A percentile compares a stretch with the other conserved stretches of the same genome.
phyloP scores from a whole-genome alignment of 2,329 filamentous ascomycete species.

The Sporothrix schenckii region DNA sequence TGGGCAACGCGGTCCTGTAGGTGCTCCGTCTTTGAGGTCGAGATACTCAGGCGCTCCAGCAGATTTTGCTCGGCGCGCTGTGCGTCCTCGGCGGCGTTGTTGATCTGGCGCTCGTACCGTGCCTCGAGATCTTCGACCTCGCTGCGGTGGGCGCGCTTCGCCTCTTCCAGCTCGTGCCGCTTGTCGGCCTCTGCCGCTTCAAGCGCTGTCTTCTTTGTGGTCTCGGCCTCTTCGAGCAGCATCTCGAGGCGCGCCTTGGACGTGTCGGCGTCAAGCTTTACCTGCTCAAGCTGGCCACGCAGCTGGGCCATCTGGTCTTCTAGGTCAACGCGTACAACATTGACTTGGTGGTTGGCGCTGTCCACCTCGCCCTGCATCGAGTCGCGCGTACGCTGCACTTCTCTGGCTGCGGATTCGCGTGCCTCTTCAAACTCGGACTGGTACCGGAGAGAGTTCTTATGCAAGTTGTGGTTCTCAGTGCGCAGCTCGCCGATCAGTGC shows the following conservation, averaged over 20 bases:
- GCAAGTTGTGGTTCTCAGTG: conserved; percentile 71
- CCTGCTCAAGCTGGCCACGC: conserved; percentile 74
- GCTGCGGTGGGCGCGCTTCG: conserved; percentile 64
- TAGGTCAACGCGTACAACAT: conserved; percentile 77
- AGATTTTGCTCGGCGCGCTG: conserved; percentile 78
- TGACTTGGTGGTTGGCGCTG: conserved; percentile 80
- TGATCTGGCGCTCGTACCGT: conserved; percentile 73
- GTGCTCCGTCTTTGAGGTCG: conserved; percentile 81
- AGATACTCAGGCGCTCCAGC: conserved; percentile 77
- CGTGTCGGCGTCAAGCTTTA: conserved; percentile 78
- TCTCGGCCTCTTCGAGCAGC: conserved; percentile 78
- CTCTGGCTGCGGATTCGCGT: conserved; percentile 74
- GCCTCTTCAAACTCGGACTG: conserved; percentile 85
- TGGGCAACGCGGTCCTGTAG: conserved; percentile 82
- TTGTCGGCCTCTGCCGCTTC: conserved; percentile 42
- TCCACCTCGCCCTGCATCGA: conserved; percentile 82
- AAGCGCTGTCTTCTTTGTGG: conserved; percentile 53
- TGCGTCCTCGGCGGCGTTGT: conserved; percentile 76
- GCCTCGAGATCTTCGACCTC: conserved; percentile 74
- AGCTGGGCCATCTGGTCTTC: conserved; percentile 76
- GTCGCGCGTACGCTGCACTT: conserved; percentile 78
- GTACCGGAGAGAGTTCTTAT: conserved; percentile 68
- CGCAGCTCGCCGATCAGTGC: conserved; percentile 58
- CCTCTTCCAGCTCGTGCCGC: conserved; percentile 52
- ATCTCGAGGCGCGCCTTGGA: conserved; percentile 80